A percentile compares a stretch with the other conserved stretches of the same genome.
These are phyloP conservation scores for Stephania japonica DNA, from an alignment of 164 flowering plant genomes.

Conservation along the genomic window DNA sequence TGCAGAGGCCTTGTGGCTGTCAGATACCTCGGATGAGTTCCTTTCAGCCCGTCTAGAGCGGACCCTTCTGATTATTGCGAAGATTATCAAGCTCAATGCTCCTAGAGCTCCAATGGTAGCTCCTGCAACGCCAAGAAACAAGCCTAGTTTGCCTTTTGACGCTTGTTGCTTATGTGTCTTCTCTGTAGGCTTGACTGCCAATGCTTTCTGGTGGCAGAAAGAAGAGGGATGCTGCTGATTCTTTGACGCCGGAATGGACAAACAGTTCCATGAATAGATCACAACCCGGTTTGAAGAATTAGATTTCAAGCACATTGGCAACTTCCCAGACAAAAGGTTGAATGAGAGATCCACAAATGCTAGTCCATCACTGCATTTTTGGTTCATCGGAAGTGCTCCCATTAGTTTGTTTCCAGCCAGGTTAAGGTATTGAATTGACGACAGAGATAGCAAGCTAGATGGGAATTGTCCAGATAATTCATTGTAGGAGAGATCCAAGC, in stretches of 20 bases:
- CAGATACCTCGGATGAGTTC: conserved; percentile 22
- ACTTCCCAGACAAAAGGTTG: conserved; percentile 57
- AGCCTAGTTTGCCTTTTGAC: conserved; percentile 35
- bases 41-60: conserved; percentile 14
- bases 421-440: conserved; percentile 45
- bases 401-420: conserved; percentile 55
- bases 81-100: conserved; percentile 29
- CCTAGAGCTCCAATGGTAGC: conserved; percentile 31
- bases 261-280: conserved; percentile 54
- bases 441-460: conserved; percentile 46
- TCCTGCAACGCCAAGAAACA: conserved; percentile 47
- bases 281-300: conserved; percentile 37
- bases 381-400: conserved; percentile 41
- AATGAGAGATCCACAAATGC: conserved; percentile 56
- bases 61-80: conserved; percentile 28
- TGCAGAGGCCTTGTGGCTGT: conserved; percentile 36
- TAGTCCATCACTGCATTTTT: conserved; percentile 41
- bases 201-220: conserved; percentile 61
- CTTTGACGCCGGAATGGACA: conserved; percentile 30
- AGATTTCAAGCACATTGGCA: conserved; percentile 56
- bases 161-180: conserved; percentile 6
- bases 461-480: conserved; percentile 56
- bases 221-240: conserved; percentile 48
- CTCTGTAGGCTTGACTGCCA: conserved; percentile 63
- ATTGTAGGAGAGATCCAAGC: conserved; percentile 56